Evolutionary conservation across 352 stramenopile species (phyloP), one percentile per base, ranked within the genome.

Genomic region (Lagenidium giganteum): DNA sequence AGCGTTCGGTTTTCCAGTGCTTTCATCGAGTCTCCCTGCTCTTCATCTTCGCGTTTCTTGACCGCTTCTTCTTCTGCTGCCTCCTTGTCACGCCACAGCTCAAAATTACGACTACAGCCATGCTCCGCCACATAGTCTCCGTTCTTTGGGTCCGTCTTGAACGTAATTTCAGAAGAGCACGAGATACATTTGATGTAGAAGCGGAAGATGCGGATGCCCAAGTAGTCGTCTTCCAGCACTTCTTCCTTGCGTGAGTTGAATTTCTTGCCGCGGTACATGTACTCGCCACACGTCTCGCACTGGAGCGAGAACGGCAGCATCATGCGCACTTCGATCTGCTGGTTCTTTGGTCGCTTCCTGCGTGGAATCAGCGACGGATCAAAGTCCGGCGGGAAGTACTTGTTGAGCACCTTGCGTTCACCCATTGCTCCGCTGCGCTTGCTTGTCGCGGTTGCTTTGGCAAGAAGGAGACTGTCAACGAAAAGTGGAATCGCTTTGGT

Each of bases 341-440:
- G 93, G 59, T 97, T 97, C 65, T 96, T 92, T 29, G 86, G 81
- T 22, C 90, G 93, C 65, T 98, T 98, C 22, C 83, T 77, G 8
- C 87, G 73, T 7, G 95, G 95, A 40, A 99, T 81, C 37, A 98
- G 78, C 49, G 83, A 87, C 42, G 96, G 95, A 80, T 99, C 97
- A 63, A 99, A 99, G 72, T 99, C 95, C 56, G 96, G 83, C 9
- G 95, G 96, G 75, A 99, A 98, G 75, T 99, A 99, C 70, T 99
- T 98, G 82, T 98, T 99, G 21, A 99, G 71, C 39, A 99, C 96
- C 76, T 99, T 99, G 50, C 97, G 91, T 76, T 99, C 97, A 57
- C 96, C 97, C 97, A 99, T 99, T n/a, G n/a, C n/a, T n/a, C n/a
- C n/a, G 45, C 14, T 73, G 18, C 38, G 40, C 20, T 33, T 21